Evolutionary conservation across 176 grass and related monocot genomes (phyloP), one percentile per base, ranked within the genome.

Genomic region (Oryza officinalis): DNA sequence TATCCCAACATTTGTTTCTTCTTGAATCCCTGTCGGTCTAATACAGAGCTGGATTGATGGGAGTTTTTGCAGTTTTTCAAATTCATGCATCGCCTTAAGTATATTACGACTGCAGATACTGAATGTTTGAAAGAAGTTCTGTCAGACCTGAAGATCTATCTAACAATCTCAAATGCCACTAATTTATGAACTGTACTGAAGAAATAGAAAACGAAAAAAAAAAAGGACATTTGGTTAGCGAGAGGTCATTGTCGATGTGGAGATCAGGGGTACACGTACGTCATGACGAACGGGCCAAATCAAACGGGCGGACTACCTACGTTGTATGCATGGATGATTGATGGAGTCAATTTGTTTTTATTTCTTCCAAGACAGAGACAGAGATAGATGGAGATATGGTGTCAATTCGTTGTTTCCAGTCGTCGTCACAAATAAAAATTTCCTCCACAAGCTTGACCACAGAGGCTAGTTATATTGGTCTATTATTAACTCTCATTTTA

Each of bases 251-350:
- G 17, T 22, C 1, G 54, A 23, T 57, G 10, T 71, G 57, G 49
- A 32, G 65, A 27, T 45, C 12, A 45, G 3, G 43, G 25, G 18
- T 46, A 27, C 33, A 72, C 67, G 25, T 63, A 81, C 67, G 35
- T 72, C 80, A 82, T 14, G 40, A 61, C 76, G 10, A 61, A 65
- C 22, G 68, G 37, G 43, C 35, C 80, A 72, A 23, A 82, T 63
- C 80, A 43, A 43, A 17, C 17, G 5, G 38, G 69, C 69, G 52
- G 54, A 30, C 80, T n/a, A 73, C 54, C 17, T 46, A 49, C 26
- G 43, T 30, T 67, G 63, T 63, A 80, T 80, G 43, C 27, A 80
- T 46, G 20, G 35, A 73, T 72, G 41, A 72, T 27, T 25, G 25
- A 74, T 50, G 71, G 71, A 20, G 44, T 50, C 44, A 6, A 73